Evolutionary conservation across 768 basidiomycete species (phyloP).

Genomic region (Kondoa malvinella): DNA sequence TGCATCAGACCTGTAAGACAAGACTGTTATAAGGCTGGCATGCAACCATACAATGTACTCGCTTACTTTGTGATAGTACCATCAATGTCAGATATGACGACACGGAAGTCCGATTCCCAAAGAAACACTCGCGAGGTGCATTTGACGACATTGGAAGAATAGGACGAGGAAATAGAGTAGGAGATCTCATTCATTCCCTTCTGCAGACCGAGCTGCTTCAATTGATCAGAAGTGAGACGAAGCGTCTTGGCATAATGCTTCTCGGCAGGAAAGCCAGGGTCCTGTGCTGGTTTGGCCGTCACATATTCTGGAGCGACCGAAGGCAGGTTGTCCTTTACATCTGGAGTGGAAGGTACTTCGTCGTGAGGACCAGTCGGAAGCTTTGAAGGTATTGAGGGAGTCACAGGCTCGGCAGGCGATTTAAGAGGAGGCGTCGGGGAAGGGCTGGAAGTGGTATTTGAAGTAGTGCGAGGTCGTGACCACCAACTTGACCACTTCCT

Average conservation of each 20-base stretch:
- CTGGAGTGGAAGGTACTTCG: not conserved
- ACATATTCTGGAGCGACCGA: not conserved
- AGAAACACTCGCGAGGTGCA: constrained; percentile 87
- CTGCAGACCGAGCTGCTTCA: constrained; percentile 75
- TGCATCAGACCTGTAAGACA: constrained; percentile 59
- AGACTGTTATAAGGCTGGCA: not conserved
- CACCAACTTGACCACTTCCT: constrained; percentile 6
- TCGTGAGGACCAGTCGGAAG: not conserved
- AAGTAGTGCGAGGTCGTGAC: constrained; percentile 33
- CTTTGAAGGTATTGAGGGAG: not conserved
- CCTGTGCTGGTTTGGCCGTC: not conserved
- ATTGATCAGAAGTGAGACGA: constrained; percentile 80
- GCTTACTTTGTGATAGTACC: constrained; percentile 93
- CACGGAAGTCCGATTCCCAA: constrained; percentile 77
- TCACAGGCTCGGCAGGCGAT: not conserved
- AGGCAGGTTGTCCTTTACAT: no score
- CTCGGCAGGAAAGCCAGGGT: constrained; percentile 22
- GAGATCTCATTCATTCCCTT: constrained; percentile 79
- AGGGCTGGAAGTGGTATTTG: constrained; percentile 29
- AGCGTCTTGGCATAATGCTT: constrained; percentile 76
- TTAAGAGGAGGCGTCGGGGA: constrained; percentile 18
- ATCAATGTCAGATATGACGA: constrained; percentile 94
- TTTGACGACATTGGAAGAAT: constrained; percentile 47
- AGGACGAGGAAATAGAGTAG: constrained; percentile 70
- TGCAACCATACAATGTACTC: not conserved